Base-by-base conservation (phyloP, 192 early-diverging fungal species). In the Rhizoclosmatium sp. region DNA sequence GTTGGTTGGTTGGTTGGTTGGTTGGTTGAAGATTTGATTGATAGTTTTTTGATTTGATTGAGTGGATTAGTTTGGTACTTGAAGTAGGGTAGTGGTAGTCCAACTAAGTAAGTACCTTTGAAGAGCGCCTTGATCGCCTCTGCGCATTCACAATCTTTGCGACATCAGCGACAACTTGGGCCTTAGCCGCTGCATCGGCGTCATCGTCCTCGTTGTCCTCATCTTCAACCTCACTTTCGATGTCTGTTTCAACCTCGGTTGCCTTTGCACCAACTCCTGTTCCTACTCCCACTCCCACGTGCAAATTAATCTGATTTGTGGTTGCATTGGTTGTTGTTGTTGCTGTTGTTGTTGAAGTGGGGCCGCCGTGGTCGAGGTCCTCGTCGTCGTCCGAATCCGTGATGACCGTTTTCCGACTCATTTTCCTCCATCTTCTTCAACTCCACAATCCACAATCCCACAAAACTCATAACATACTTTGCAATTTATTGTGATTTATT, bases 81-180 rank as follows among this genome's bases (percentile, higher is more conserved):
- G 7, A 62, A 21, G 23, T 7, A 62, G 60, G 4, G 14, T 7
- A 5, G 7, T 62, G 0, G 7, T 31, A 40, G 14, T 45, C 39
- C 46, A 14, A n/a, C n/a, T n/a, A n/a, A 16, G 31, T 42, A 16
- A 42, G 47, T 31, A 16, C 56, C 51, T 47, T 56, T 58, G 70
- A n/a, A 16, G 19, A 14, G 4, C 70, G n/a, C 12, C 46, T 19
- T 49, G 3, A 12, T 49, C 70, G 39, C 68, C 68, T 0, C 2
- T 58, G 70, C 48, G 16, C 51, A 14, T 72, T 49, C 70, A 72
- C 19, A 49, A 56, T 10, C 70, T 21, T 9, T 49, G n/a, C 39
- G 3, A 56, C 70, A 19, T 49, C 68, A 14, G 41, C 68, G 46
- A 42, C 68, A 45, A 42, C 68, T 69, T 47, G 7, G 68, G 41